Conservation (phyloP, 1,139 yeast species). For the Sugiyamaella japonica region DNA sequence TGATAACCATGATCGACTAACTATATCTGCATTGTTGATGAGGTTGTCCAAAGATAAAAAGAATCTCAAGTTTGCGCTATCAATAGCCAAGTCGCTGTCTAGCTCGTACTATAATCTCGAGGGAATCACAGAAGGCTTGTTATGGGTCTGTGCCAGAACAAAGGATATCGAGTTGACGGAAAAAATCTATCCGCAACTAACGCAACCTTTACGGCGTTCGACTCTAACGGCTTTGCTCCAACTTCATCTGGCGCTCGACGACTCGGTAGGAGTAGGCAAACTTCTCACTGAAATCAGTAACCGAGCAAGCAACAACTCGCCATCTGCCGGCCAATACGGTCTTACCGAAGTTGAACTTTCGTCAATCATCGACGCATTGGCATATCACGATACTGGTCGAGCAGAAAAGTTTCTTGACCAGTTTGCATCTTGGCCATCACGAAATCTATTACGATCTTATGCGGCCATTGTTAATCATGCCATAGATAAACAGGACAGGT, state of each 20-base stretch:
- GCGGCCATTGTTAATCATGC: conserved; percentile 25
- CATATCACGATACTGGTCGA: conserved; percentile 23
- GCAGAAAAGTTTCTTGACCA: conserved; percentile 21
- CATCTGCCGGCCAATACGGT: not conserved
- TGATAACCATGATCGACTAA: conserved; percentile 20
- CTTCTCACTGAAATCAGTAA: conserved; percentile 39
- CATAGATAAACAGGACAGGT: conserved; percentile 19
- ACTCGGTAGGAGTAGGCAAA: conserved; percentile 45
- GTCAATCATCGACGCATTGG: conserved; percentile 26
- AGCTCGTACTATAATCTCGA: conserved; percentile 27
- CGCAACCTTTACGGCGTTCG: conserved; percentile 30
- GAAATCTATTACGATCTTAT: conserved; percentile 17
- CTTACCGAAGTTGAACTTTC: conserved; percentile 29
- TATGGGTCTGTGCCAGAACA: conserved; percentile 30
- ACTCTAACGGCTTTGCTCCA: conserved; percentile 43
- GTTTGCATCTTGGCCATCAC: conserved; percentile 19
- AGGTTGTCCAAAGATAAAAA: conserved; percentile 29
- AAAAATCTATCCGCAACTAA: conserved; percentile 27
- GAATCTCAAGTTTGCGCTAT: conserved; percentile 26
- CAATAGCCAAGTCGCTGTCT: conserved; percentile 35
- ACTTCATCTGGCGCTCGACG: conserved; percentile 45
- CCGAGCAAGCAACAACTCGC: conserved; percentile 13
- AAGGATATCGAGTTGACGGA: conserved; percentile 29
- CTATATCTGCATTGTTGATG: conserved; percentile 28
- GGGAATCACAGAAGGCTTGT: conserved; percentile 33